Evolutionary conservation across 345 rosid genomes (phyloP).

Genomic region (Cardiospermum halicacabum): DNA sequence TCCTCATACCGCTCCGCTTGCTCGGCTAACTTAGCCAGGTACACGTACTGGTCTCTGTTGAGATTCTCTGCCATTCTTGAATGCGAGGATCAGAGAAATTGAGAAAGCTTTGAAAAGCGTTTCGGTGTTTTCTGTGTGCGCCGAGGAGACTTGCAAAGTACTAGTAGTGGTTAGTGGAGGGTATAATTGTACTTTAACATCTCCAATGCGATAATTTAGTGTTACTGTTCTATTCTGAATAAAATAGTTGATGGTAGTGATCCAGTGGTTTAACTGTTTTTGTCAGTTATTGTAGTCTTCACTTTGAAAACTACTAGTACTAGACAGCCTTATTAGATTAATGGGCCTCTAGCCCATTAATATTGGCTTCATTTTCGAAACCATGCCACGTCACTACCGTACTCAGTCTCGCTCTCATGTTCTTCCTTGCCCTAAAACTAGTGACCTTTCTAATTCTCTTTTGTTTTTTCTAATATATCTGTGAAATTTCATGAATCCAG

Average conservation of each 20-base stretch:
- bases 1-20: conserved; percentile 98
- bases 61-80: conserved; percentile 44
- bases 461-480: no score
- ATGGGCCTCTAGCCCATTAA: no score
- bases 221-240: background rate
- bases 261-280: background rate
- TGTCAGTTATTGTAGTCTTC: background rate
- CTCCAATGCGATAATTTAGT: background rate
- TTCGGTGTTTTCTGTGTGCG: background rate
- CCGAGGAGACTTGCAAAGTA: background rate
- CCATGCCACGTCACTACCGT: no score
- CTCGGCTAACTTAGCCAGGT: conserved; percentile 92
- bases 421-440: no score
- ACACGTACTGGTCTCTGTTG: conserved; percentile 82
- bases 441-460: no score
- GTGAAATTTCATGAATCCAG: conserved; percentile 9
- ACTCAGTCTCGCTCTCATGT: no score
- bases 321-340: conserved; percentile 4
- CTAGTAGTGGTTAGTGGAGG: conserved; percentile 11
- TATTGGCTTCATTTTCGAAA: no score
- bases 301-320: background rate
- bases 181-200: background rate
- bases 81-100: background rate
- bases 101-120: background rate
- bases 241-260: background rate